These are phyloP conservation scores for Lasiosphaeria miniovina DNA, from an alignment of 495 filamentous ascomycete species.

Conservation along the genomic window DNA sequence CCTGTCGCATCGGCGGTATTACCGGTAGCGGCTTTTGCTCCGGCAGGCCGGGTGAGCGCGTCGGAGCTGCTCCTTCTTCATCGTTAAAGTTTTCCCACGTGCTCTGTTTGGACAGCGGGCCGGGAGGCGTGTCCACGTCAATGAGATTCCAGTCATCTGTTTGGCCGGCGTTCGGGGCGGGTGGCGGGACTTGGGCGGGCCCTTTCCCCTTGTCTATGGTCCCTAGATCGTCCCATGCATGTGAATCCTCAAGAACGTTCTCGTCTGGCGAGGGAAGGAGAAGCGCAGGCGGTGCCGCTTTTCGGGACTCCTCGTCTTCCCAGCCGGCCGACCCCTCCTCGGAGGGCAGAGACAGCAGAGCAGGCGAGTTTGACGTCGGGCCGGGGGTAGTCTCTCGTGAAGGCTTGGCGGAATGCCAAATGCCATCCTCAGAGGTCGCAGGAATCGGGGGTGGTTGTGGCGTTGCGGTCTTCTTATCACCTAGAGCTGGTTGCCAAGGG, in stretches of 20 bases:
- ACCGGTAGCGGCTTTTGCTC: constrained; percentile 19
- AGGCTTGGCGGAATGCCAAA: constrained; percentile 37
- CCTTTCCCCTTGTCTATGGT: constrained; percentile 33
- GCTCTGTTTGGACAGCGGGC: constrained; percentile 33
- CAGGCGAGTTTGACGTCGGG: constrained; percentile 23
- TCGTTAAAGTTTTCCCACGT: constrained; percentile 41
- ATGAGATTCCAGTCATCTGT: constrained; percentile 50
- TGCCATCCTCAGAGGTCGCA: constrained; percentile 29
- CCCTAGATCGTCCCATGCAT: constrained; percentile 46
- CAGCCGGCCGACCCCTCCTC: constrained; percentile 32
- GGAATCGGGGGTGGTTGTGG: constrained; percentile 20
- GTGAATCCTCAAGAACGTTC: constrained; percentile 34
- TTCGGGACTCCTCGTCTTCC: constrained; percentile 32
- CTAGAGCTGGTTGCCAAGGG: constrained; percentile 48
- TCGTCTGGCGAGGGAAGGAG: constrained; percentile 23
- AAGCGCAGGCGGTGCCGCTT: constrained; percentile 6
- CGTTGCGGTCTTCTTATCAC: constrained; percentile 19
- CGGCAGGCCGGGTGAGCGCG: constrained; percentile 1
- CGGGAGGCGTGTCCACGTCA: constrained; percentile 37
- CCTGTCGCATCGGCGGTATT: constrained; percentile 34
- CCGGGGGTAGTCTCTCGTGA: constrained; percentile 32
- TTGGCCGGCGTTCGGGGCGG: constrained; percentile 22
- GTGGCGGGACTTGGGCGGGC: constrained; percentile 19
- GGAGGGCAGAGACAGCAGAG: constrained; percentile 29
- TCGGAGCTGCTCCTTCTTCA: constrained; percentile 12